phyloP scores from a whole-genome alignment of 129 eudicot species.

The Kitagawia praeruptora region DNA sequence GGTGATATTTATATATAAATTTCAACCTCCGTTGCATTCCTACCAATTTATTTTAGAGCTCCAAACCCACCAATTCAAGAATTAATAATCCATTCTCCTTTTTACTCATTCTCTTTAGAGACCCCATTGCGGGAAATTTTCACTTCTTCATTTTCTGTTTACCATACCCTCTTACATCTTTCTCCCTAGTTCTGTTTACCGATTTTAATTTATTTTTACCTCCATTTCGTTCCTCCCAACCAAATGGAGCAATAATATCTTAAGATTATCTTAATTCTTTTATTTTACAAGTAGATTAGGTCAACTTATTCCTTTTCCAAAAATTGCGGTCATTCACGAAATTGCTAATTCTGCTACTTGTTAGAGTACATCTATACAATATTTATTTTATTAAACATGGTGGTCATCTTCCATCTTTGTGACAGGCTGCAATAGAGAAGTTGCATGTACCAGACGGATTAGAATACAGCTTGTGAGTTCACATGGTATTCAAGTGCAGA shows the following conservation, averaged over 20 bases:
- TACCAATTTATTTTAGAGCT: neutral
- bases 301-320: neutral
- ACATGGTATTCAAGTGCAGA: conserved; percentile 8
- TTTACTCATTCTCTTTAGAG: neutral
- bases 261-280: neutral
- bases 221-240: too few species aligned
- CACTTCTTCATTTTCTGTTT: too few species aligned
- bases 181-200: too few species aligned
- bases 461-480: conserved; percentile 44
- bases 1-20: neutral
- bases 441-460: conserved; percentile 92
- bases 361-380: neutral
- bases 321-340: neutral
- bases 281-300: neutral
- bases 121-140: neutral
- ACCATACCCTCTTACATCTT: neutral
- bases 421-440: conserved; percentile 95
- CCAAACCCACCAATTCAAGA: neutral
- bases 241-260: neutral
- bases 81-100: neutral
- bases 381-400: neutral
- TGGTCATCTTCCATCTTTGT: neutral
- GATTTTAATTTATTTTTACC: too few species aligned
- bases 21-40: neutral
- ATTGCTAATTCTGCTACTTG: neutral